Conservation (phyloP, 2,329 filamentous ascomycete species). For the Fusarium mundagurra region DNA sequence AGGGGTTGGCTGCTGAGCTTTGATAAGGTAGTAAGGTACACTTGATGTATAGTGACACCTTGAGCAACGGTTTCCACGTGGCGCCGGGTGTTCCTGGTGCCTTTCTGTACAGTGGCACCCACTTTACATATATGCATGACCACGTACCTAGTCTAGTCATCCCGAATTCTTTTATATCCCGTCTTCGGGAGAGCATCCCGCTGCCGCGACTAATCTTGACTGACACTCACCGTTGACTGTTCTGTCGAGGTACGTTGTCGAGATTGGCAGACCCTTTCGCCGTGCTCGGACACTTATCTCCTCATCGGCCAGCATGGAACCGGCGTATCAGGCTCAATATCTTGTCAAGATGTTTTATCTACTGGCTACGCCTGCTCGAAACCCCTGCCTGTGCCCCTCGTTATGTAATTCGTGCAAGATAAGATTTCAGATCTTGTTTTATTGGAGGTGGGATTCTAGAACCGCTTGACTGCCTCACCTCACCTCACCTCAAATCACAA, state of each 20-base stretch:
- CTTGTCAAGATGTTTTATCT: background rate
- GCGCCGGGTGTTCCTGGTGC: slow-evolving; percentile 32
- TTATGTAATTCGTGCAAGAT: background rate
- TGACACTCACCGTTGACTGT: background rate
- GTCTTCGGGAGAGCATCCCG: slow-evolving; percentile 28
- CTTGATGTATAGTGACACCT: slow-evolving; percentile 29
- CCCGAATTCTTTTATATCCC: slow-evolving; percentile 24
- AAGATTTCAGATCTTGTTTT: background rate
- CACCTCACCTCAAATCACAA: background rate
- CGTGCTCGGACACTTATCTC: background rate
- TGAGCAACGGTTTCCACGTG: slow-evolving; percentile 38
- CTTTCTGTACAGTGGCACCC: slow-evolving; percentile 30
- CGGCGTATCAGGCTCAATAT: slow-evolving; percentile 16
- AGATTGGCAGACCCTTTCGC: background rate
- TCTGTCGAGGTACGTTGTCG: background rate
- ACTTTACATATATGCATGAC: slow-evolving; percentile 32
- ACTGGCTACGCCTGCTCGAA: slow-evolving; percentile 5
- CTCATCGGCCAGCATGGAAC: background rate
- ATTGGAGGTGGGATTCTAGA: background rate
- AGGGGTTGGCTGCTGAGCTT: slow-evolving; percentile 7
- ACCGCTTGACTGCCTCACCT: background rate
- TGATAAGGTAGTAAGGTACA: slow-evolving; percentile 23
- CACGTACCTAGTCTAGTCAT: background rate
- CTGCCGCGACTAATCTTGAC: slow-evolving; percentile 18
- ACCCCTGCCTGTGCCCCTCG: background rate